A percentile compares a stretch with the other conserved stretches of the same genome.
Evolutionary conservation across 495 filamentous ascomycete genomes (phyloP).

Genomic region (Penicillium psychrofluorescens): DNA sequence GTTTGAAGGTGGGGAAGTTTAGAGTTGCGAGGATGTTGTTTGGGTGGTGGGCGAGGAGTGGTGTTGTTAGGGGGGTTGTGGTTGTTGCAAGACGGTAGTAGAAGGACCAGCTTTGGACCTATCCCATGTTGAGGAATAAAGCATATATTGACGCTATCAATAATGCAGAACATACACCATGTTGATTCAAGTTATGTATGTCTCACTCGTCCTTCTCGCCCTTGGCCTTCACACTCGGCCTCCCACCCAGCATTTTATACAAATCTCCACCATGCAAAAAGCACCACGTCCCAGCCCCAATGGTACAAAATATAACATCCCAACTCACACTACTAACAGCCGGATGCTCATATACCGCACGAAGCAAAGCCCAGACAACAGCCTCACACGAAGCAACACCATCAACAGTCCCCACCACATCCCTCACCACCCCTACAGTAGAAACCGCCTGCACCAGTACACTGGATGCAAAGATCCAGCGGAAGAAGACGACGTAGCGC

Average conservation of each 20-base stretch:
- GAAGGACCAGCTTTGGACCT: background rate
- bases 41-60: conserved; percentile 37
- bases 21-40: conserved; percentile 28
- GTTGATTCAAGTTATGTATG: background rate
- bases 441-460: conserved; percentile 9
- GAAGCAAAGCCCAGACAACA: conserved; percentile 5
- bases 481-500: conserved; percentile 7
- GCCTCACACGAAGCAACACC: background rate
- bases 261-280: conserved; percentile 7
- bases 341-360: conserved; percentile 17
- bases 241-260: conserved; percentile 9
- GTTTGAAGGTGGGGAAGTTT: conserved; percentile 33
- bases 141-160: too few relatives aligned
- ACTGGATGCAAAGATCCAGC: conserved; percentile 6
- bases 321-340: conserved; percentile 24
- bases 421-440: conserved; percentile 5
- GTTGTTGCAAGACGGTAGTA: conserved; percentile 31
- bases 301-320: conserved; percentile 19
- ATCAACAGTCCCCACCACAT: background rate
- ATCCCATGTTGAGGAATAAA: too few relatives aligned
- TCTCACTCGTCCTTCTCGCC: background rate
- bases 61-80: conserved; percentile 35
- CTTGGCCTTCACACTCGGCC: background rate
- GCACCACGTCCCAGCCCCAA: conserved; percentile 7
- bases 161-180: background rate